phyloP scores from a whole-genome alignment of 1,284 basidiomycete species.

The Stygiomarasmius scandens region DNA sequence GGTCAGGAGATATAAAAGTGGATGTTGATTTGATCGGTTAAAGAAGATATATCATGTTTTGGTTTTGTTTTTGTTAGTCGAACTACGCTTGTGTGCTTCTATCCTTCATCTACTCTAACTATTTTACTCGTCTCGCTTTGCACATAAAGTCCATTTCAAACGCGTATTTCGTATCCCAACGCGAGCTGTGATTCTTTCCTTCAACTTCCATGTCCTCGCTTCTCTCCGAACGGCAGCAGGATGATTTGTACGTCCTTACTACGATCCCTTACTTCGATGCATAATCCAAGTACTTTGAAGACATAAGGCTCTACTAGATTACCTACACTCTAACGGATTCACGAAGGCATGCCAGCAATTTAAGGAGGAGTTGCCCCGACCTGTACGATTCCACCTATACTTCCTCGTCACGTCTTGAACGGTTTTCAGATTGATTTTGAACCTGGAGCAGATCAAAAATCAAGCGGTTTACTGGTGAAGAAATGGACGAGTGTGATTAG shows the following conservation, averaged over 20 bases:
- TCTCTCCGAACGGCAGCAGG: conserved; percentile 71
- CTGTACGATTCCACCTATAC: conserved; percentile 1
- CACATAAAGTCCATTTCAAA: neutral
- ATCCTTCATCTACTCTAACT: neutral
- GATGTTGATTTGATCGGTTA: conserved; percentile 22
- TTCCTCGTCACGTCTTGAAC: neutral
- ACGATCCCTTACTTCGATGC: conserved; percentile 6
- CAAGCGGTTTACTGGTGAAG: conserved; percentile 72
- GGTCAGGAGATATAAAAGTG: conserved; percentile 35
- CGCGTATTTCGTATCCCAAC: neutral
- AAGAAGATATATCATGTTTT: neutral
- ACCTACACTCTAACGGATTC: conserved; percentile 67
- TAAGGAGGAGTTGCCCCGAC: conserved; percentile 47
- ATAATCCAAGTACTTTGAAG: conserved; percentile 37
- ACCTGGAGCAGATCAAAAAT: conserved; percentile 64
- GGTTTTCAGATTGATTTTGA: conserved; percentile 48
- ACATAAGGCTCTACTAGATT: conserved; percentile 83
- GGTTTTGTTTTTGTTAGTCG: neutral
- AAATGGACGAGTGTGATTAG: conserved; percentile 85
- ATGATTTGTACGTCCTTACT: conserved; percentile 64
- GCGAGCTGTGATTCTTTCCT: neutral
- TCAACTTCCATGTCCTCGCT: conserved; percentile 22
- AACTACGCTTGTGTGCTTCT: neutral
- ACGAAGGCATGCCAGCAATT: conserved; percentile 65
- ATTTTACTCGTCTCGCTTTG: conserved; percentile 8